These are phyloP conservation scores for Pezicula carpinea DNA, from an alignment of 2,329 filamentous ascomycete species.

Conservation along the genomic window DNA sequence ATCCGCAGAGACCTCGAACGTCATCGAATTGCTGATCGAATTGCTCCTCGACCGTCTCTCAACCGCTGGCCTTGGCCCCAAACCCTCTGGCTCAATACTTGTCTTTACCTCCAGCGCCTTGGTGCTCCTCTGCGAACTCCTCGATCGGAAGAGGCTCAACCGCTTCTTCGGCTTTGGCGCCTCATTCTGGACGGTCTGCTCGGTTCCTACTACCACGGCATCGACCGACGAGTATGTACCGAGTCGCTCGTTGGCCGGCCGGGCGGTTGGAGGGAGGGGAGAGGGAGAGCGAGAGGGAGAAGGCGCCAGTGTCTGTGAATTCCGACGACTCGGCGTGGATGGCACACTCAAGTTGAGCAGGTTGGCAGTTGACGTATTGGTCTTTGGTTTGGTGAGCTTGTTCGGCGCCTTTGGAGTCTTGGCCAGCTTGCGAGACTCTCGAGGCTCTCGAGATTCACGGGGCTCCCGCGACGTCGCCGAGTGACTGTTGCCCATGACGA, in stretches of 20 bases:
- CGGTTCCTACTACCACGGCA: neutral
- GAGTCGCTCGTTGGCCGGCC: neutral
- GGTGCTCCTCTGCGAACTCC: conserved; percentile 14
- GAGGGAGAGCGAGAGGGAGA: conserved; percentile 5
- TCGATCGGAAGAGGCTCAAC: conserved; percentile 23
- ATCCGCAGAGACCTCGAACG: conserved; percentile 1
- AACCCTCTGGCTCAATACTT: conserved; percentile 1
- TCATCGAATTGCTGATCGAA: conserved; percentile 2
- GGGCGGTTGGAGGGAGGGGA: neutral
- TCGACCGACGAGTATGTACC: neutral
- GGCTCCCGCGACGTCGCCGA: conserved; percentile 10
- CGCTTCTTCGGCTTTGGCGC: conserved; percentile 7
- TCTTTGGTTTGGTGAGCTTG: conserved; percentile 28
- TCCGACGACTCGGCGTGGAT: conserved; percentile 14
- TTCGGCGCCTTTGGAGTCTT: conserved; percentile 12
- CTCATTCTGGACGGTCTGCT: neutral
- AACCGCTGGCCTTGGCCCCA: conserved; percentile 5
- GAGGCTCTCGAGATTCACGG: no score
- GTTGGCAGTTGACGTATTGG: conserved; percentile 19
- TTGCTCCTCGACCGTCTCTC: conserved; percentile 1
- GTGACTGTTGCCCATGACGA: conserved; percentile 26
- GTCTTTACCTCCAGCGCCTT: conserved; percentile 2
- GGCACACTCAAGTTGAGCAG: conserved; percentile 13
- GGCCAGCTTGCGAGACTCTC: conserved; percentile 5
- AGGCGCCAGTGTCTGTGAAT: conserved; percentile 15